phyloP scores from a whole-genome alignment of 345 rosid species.

The Anastatica hierochuntica region DNA sequence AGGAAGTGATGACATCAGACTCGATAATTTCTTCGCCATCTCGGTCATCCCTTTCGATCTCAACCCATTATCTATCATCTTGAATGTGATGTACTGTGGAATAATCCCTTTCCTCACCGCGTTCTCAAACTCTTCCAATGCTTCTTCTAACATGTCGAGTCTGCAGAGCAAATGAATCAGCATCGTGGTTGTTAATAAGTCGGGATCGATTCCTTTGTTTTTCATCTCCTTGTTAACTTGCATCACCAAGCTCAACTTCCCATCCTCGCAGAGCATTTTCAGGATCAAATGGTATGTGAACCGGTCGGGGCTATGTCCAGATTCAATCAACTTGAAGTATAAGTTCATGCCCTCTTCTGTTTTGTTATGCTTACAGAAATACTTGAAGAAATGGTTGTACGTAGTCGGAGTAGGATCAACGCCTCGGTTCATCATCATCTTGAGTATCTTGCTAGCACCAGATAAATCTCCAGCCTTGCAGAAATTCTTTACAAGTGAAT shows the following conservation, averaged over 20 bases:
- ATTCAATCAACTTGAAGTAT: slow-evolving; percentile 61
- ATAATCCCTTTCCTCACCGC: slow-evolving; percentile 54
- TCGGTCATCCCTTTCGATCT: slow-evolving; percentile 44
- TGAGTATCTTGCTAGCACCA: slow-evolving; percentile 64
- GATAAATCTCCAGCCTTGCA: slow-evolving; percentile 64
- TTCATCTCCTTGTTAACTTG: slow-evolving; percentile 76
- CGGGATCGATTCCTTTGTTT: slow-evolving; percentile 54
- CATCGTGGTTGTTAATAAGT: slow-evolving; percentile 59
- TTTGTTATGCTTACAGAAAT: slow-evolving; percentile 44
- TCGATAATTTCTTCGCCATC: slow-evolving; percentile 40
- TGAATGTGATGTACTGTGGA: slow-evolving; percentile 71
- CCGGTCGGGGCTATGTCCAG: slow-evolving; percentile 59
- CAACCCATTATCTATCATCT: slow-evolving; percentile 50
- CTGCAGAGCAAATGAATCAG: slow-evolving; percentile 56
- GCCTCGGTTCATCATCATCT: slow-evolving; percentile 61
- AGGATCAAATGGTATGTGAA: slow-evolving; percentile 67
- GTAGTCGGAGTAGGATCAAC: slow-evolving; percentile 61
- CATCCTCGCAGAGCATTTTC: slow-evolving; percentile 74
- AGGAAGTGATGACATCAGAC: slow-evolving; percentile 55
- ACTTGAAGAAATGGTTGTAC: slow-evolving; percentile 70
- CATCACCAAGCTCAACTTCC: slow-evolving; percentile 56
- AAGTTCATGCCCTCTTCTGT: slow-evolving; percentile 72
- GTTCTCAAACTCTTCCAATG: slow-evolving; percentile 56
- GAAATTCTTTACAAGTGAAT: slow-evolving; percentile 67
- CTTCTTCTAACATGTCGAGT: slow-evolving; percentile 60